Evolutionary conservation across 2,329 filamentous ascomycete species (phyloP).

Genomic region (Cercospora zeina): DNA sequence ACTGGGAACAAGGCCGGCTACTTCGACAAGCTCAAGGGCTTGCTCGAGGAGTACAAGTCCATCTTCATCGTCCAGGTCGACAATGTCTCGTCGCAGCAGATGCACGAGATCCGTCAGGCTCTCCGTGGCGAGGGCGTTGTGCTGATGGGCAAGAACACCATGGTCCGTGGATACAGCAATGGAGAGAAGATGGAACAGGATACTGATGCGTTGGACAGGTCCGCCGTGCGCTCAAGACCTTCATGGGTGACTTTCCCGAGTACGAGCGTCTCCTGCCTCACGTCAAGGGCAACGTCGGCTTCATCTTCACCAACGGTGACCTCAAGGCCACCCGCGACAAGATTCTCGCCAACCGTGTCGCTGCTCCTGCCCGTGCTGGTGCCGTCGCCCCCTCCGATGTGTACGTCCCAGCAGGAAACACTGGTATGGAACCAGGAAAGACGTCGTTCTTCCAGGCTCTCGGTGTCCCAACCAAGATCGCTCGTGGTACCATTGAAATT

Average conservation of each 20-base stretch:
- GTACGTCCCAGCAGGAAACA: constrained; percentile 96
- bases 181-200: background rate
- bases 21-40: constrained; percentile 99
- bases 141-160: constrained; percentile 99
- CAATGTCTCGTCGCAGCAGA: constrained; percentile 99
- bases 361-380: constrained; percentile 96
- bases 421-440: constrained; percentile 99
- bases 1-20: constrained; percentile 89
- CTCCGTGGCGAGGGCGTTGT: constrained; percentile 92
- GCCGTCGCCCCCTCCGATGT: constrained; percentile 91
- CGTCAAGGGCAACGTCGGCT: constrained; percentile 97
- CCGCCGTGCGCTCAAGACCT: constrained; percentile 95
- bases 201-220: constrained; percentile 56
- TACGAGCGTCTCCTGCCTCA: constrained; percentile 96
- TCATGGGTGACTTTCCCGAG: constrained; percentile 86
- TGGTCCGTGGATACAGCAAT: constrained; percentile 59
- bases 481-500: constrained; percentile 99
- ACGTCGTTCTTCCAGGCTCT: constrained; percentile 99
- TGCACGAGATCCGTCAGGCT: constrained; percentile 97
- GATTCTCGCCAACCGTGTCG: constrained; percentile 95
- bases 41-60: constrained; percentile 94
- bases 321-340: constrained; percentile 90
- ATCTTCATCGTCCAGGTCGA: constrained; percentile 81
- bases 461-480: constrained; percentile 99
- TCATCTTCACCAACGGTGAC: constrained; percentile 98